phyloP scores from a whole-genome alignment of 495 filamentous ascomycete species.

The Schizothecium vesticola region DNA sequence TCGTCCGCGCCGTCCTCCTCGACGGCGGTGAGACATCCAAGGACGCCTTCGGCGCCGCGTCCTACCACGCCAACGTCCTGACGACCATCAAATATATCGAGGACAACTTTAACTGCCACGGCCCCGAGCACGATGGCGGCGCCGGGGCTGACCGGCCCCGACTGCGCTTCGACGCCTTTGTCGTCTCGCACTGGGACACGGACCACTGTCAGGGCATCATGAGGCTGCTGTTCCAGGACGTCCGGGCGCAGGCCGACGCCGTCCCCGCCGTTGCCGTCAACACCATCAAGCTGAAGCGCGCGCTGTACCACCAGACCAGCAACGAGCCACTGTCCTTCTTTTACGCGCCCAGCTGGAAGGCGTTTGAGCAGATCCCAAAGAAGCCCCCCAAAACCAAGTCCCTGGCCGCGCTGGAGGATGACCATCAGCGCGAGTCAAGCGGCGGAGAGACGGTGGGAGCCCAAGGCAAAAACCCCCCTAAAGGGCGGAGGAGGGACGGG shows the following conservation, averaged over 20 bases:
- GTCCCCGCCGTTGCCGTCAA: not conserved
- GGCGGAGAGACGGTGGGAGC: no score
- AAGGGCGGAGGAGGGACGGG: no score
- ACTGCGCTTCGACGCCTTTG: not conserved
- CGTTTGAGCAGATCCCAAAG: slow-evolving; percentile 14
- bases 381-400: slow-evolving; percentile 21
- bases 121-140: not conserved
- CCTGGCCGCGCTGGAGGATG: no score
- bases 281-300: not conserved
- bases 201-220: not conserved
- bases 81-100: not conserved
- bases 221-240: not conserved
- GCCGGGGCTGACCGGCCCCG: no score
- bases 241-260: not conserved
- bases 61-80: not conserved
- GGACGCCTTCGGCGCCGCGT: not conserved
- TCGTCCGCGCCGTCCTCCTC: not conserved
- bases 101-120: not conserved
- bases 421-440: no score
- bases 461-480: no score
- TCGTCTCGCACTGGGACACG: not conserved
- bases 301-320: not conserved
- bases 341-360: not conserved
- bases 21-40: not conserved
- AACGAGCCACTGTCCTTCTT: not conserved